Conservation (phyloP, 768 basidiomycete genomes). For the Russula brevipes region DNA sequence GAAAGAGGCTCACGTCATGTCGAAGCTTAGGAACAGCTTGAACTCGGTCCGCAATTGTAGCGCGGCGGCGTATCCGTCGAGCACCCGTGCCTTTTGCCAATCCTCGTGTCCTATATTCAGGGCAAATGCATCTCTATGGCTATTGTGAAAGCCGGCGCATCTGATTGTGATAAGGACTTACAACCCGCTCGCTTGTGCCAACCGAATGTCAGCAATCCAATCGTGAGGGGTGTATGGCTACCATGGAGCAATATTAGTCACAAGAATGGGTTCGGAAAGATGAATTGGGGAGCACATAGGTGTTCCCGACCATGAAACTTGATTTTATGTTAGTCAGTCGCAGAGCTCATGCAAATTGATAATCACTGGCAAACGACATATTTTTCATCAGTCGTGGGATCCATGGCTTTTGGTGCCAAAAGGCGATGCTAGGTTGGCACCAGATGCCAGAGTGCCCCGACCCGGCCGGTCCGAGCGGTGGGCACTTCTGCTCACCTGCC, state of each 20-base stretch:
- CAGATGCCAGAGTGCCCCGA: background rate
- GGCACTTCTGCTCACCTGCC: too few species aligned
- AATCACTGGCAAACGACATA: slow-evolving; percentile 22
- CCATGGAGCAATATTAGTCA: background rate
- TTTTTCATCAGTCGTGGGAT: background rate
- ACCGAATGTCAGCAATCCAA: slow-evolving; percentile 4
- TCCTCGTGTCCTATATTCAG: slow-evolving; percentile 29
- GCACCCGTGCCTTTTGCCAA: slow-evolving; percentile 28
- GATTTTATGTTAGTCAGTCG: background rate
- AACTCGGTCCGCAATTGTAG: slow-evolving; percentile 34
- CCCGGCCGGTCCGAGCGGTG: too few species aligned
- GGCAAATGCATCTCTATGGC: slow-evolving; percentile 12
- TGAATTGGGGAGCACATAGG: background rate
- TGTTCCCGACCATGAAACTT: slow-evolving; percentile 20
- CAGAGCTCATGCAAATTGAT: background rate
- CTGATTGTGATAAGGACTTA: background rate
- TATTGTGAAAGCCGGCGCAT: background rate
- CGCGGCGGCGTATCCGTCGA: slow-evolving; percentile 47
- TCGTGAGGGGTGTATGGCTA: slow-evolving; percentile 8
- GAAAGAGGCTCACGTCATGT: slow-evolving; percentile 32
- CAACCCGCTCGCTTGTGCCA: slow-evolving; percentile 16
- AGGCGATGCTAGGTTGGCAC: background rate
- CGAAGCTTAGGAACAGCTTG: slow-evolving; percentile 37
- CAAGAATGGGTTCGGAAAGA: background rate
- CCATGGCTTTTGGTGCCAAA: background rate